Evolutionary conservation across 345 rosid genomes (phyloP).

Genomic region (Euphorbia tirucalli): DNA sequence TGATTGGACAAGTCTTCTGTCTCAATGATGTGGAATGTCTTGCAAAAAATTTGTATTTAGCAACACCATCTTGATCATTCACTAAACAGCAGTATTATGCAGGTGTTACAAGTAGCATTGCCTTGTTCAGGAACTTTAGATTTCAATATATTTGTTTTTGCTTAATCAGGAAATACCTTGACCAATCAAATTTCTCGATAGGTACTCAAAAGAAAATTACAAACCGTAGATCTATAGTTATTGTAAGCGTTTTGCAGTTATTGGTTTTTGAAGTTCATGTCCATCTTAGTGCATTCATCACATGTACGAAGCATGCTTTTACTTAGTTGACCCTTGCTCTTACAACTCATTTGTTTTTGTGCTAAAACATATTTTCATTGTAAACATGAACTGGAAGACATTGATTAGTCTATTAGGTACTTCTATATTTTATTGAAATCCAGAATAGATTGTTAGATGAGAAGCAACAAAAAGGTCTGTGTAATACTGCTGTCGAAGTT

Average conservation of each 20-base stretch:
- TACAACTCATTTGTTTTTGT: background rate
- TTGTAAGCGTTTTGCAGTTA: background rate
- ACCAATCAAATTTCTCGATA: background rate
- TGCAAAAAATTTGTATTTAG: constrained; percentile 22
- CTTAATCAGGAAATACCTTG: constrained; percentile 4
- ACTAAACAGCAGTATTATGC: constrained; percentile 22
- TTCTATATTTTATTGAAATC: background rate
- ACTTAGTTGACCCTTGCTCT: background rate
- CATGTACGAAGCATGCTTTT: background rate
- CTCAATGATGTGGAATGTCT: background rate
- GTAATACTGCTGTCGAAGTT: constrained; percentile 18
- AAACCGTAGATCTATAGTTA: background rate
- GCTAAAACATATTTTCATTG: too few species aligned
- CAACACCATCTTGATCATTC: constrained; percentile 27
- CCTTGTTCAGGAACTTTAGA: constrained; percentile 2
- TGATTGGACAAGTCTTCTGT: background rate
- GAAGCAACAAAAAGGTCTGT: background rate
- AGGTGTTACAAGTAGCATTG: background rate
- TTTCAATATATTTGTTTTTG: constrained; percentile 11
- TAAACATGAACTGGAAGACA: too few species aligned
- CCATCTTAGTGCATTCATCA: background rate
- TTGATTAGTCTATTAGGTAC: background rate
- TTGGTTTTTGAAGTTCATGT: background rate
- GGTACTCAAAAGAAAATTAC: background rate
- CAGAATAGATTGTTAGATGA: background rate